These are phyloP conservation scores for Ophiobolus disseminans DNA, from an alignment of 2,329 filamentous ascomycete species.

Conservation along the genomic window DNA sequence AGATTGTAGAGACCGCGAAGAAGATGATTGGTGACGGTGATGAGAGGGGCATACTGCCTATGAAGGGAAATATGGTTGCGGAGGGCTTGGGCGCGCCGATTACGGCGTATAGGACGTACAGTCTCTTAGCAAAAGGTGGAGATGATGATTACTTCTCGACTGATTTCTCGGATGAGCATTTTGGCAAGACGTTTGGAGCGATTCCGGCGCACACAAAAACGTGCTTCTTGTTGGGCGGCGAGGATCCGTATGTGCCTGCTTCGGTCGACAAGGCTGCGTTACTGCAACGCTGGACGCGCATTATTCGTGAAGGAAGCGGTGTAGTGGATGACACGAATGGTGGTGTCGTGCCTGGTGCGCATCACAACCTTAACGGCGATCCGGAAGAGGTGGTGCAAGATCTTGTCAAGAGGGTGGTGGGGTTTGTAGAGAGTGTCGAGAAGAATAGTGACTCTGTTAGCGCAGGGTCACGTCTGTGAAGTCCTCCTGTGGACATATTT, in stretches of 20 bases:
- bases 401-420: constrained; percentile 58
- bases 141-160: constrained; percentile 91
- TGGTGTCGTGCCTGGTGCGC: constrained; percentile 58
- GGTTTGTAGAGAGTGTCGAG: constrained; percentile 53
- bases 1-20: constrained; percentile 56
- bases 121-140: constrained; percentile 65
- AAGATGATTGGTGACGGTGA: constrained; percentile 63
- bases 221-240: constrained; percentile 69
- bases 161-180: constrained; percentile 67
- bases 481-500: neutral
- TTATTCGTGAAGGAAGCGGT: constrained; percentile 54
- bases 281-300: constrained; percentile 63
- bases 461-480: constrained; percentile 11
- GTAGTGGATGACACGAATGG: constrained; percentile 57
- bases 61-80: constrained; percentile 35
- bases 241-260: constrained; percentile 70
- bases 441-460: constrained; percentile 3
- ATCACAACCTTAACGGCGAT: constrained; percentile 60
- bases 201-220: constrained; percentile 62
- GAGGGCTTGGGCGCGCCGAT: constrained; percentile 53
- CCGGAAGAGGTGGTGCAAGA: constrained; percentile 56
- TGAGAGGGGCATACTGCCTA: constrained; percentile 62
- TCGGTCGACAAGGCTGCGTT: constrained; percentile 65
- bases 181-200: constrained; percentile 70
- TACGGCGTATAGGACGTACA: constrained; percentile 65